Percentiles rank a stretch among this genome's conserved stretches.
These are phyloP conservation scores for Diaporthe eres DNA, from an alignment of 2,329 filamentous ascomycete genomes.

Conservation along the genomic window DNA sequence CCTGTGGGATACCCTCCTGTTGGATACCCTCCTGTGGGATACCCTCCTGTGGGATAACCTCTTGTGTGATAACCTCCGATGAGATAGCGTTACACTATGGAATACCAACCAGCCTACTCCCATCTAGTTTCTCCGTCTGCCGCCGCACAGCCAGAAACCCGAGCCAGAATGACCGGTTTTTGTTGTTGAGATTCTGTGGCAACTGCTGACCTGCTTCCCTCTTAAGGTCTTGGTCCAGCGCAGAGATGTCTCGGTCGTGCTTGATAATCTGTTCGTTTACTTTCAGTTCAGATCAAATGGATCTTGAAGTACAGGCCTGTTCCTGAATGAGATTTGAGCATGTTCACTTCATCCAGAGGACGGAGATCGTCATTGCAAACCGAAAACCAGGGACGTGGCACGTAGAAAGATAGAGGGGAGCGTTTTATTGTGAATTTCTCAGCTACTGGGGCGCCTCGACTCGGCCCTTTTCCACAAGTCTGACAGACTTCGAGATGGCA, in stretches of 20 bases:
- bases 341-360: neutral
- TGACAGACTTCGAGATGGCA: neutral
- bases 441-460: neutral
- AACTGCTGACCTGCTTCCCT: neutral
- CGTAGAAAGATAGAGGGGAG: neutral
- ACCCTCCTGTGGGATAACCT: too few species aligned
- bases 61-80: too few species aligned
- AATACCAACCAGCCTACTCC: too few species aligned
- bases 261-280: neutral
- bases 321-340: neutral
- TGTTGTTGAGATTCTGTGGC: too few species aligned
- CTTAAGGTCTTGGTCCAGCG: neutral
- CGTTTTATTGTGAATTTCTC: neutral
- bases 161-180: too few species aligned
- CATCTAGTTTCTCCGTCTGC: too few species aligned
- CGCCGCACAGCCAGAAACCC: too few species aligned
- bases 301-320: neutral
- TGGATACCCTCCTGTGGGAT: too few species aligned
- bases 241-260: neutral
- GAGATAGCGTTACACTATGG: too few species aligned
- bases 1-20: too few species aligned
- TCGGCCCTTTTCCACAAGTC: neutral
- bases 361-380: neutral
- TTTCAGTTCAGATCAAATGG: neutral
- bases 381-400: neutral